phyloP scores from a whole-genome alignment of 495 filamentous ascomycete species.

The Xylaria sp. region DNA sequence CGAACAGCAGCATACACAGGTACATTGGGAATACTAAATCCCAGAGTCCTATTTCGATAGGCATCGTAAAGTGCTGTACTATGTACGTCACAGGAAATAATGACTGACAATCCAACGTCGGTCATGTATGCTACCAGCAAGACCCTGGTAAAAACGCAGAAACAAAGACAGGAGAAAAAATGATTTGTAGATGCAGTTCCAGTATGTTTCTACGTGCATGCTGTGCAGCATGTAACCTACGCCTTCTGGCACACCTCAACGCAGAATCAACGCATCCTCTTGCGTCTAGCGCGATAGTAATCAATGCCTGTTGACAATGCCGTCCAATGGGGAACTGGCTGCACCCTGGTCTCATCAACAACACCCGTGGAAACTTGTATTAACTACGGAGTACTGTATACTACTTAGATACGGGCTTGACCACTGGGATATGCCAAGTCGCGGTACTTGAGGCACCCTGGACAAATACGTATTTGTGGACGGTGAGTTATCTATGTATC shows the following conservation, averaged over 20 bases:
- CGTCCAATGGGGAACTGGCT: constrained; percentile 37
- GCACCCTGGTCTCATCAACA: constrained; percentile 41
- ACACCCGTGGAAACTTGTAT: constrained; percentile 24
- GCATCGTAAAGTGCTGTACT: neutral
- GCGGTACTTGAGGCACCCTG: constrained; percentile 7
- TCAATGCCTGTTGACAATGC: constrained; percentile 40
- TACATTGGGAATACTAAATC: neutral
- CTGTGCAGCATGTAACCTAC: constrained; percentile 2
- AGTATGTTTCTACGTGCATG: neutral
- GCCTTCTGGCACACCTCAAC: neutral
- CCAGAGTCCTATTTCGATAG: neutral
- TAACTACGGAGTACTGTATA: neutral
- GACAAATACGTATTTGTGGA: neutral
- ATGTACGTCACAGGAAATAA: constrained; percentile 18
- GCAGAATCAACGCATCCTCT: constrained; percentile 30
- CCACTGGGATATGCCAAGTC: constrained; percentile 14
- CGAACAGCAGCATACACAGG: neutral
- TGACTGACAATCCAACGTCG: constrained; percentile 7
- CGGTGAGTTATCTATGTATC: neutral
- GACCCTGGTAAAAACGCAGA: neutral
- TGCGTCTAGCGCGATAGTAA: constrained; percentile 48
- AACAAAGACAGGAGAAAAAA: neutral
- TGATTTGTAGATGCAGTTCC: constrained; percentile 1
- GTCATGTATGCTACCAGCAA: neutral
- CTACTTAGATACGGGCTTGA: neutral